Conservation (phyloP, 805 yeast species). For the Suhomyces sp. region DNA sequence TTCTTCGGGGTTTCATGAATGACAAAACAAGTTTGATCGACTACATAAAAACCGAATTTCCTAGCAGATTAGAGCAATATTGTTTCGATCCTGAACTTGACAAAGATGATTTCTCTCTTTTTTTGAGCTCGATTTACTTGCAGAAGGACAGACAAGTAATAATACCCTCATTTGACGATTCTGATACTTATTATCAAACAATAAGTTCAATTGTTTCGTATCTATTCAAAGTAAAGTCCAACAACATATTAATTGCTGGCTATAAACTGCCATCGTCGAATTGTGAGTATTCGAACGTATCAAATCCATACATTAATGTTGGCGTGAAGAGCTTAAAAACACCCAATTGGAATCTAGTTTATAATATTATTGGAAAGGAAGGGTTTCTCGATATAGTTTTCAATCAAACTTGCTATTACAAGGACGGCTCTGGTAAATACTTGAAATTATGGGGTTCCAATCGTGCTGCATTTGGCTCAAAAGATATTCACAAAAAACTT, state of each 20-base stretch:
- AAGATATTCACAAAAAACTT: not conserved
- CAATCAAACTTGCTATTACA: slow-evolving; percentile 29
- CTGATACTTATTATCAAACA: not conserved
- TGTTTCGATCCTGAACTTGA: not conserved
- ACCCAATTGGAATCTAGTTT: slow-evolving; percentile 43
- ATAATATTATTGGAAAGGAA: slow-evolving; percentile 34
- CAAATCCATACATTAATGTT: slow-evolving; percentile 30
- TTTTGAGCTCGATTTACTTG: slow-evolving; percentile 7
- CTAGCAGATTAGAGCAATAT: not conserved
- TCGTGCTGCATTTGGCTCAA: not conserved
- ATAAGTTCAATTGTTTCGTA: slow-evolving; percentile 40
- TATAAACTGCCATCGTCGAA: slow-evolving; percentile 34
- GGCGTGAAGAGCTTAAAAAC: slow-evolving; percentile 40
- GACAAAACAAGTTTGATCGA: not conserved
- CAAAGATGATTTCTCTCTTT: not conserved
- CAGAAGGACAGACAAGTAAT: not conserved
- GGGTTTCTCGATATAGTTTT: slow-evolving; percentile 40
- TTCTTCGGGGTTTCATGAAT: not conserved
- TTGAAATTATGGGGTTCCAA: slow-evolving; percentile 27
- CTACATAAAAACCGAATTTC: not conserved
- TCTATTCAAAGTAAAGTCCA: slow-evolving; percentile 23
- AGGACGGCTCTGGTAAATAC: slow-evolving; percentile 8
- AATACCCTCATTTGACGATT: not conserved
- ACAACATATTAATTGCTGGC: slow-evolving; percentile 44
- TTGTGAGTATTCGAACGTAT: not conserved